These are phyloP conservation scores for Pseudohyphozyma bogoriensis DNA, from an alignment of 768 basidiomycete genomes.

Conservation along the genomic window DNA sequence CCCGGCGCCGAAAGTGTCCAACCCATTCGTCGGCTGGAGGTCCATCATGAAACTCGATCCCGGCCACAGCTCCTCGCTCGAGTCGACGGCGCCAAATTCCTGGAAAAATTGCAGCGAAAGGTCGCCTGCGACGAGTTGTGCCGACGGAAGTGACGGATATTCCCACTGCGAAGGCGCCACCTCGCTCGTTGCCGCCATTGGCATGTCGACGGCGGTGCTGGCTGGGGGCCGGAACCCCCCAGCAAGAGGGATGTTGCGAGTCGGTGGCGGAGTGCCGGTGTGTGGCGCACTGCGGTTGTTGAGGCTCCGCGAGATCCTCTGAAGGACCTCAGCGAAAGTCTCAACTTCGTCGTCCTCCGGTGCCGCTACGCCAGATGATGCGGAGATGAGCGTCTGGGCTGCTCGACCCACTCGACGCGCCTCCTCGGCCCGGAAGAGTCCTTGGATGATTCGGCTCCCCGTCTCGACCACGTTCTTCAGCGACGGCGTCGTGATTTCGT, in stretches of 20 bases:
- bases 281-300: constrained; percentile 21
- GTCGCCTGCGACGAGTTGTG: background rate
- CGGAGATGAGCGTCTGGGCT: constrained; percentile 12
- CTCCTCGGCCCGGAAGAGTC: constrained; percentile 27
- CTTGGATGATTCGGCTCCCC: constrained; percentile 16
- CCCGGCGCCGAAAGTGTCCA: no score
- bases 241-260: constrained; percentile 20
- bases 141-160: background rate
- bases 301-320: constrained; percentile 20
- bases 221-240: background rate
- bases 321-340: constrained; percentile 26
- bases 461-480: constrained; percentile 16
- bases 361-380: background rate
- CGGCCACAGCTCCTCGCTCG: no score
- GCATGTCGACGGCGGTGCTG: background rate
- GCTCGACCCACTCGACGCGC: constrained; percentile 9
- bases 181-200: no score
- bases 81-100: constrained; percentile 10
- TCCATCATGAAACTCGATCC: no score
- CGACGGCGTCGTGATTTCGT: constrained; percentile 3
- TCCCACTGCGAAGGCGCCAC: constrained; percentile 2
- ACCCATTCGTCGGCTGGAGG: no score
- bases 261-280: constrained; percentile 26
- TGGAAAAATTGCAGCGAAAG: constrained; percentile 13
- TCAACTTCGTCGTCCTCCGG: constrained; percentile 17